phyloP scores from a whole-genome alignment of 2,329 filamentous ascomycete genomes.

The Neofusicoccum laricinum region DNA sequence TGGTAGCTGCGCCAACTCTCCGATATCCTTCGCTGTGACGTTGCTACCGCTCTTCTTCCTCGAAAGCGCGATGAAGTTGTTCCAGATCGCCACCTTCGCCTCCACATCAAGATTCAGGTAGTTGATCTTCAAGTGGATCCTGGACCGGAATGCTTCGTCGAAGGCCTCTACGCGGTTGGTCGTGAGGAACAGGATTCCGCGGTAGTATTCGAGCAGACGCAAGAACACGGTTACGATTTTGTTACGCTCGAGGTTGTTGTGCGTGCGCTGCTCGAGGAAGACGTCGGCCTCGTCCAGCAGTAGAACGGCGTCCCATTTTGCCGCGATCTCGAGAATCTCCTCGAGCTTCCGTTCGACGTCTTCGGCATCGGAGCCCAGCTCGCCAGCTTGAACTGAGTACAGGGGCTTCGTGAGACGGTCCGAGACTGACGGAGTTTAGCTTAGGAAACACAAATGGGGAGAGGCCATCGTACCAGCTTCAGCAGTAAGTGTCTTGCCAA shows the following conservation, averaged over 20 bases:
- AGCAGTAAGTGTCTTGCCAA: constrained; percentile 15
- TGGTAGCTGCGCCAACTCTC: not conserved
- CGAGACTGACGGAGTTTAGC: constrained; percentile 22
- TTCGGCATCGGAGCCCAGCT: constrained; percentile 46
- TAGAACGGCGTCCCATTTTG: constrained; percentile 52
- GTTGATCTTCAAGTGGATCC: constrained; percentile 21
- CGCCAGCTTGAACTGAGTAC: constrained; percentile 47
- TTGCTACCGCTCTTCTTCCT: not conserved
- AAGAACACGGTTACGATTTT: constrained; percentile 33
- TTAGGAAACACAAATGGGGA: not conserved
- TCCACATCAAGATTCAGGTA: constrained; percentile 6
- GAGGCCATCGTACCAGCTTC: not conserved
- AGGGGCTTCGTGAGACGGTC: constrained; percentile 42
- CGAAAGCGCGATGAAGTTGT: not conserved
- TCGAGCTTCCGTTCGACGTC: constrained; percentile 48
- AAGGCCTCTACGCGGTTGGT: constrained; percentile 24
- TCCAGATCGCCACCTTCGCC: not conserved
- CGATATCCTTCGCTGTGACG: not conserved
- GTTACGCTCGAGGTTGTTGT: constrained; percentile 49
- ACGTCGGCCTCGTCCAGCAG: constrained; percentile 56
- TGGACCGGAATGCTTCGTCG: constrained; percentile 23
- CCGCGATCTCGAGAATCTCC: constrained; percentile 47
- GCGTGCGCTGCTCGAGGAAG: constrained; percentile 49
- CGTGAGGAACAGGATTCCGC: constrained; percentile 31
- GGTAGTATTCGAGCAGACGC: constrained; percentile 12